Conservation (phyloP, 2,329 filamentous ascomycete species). For the Pseudohalonectria lignicola region DNA sequence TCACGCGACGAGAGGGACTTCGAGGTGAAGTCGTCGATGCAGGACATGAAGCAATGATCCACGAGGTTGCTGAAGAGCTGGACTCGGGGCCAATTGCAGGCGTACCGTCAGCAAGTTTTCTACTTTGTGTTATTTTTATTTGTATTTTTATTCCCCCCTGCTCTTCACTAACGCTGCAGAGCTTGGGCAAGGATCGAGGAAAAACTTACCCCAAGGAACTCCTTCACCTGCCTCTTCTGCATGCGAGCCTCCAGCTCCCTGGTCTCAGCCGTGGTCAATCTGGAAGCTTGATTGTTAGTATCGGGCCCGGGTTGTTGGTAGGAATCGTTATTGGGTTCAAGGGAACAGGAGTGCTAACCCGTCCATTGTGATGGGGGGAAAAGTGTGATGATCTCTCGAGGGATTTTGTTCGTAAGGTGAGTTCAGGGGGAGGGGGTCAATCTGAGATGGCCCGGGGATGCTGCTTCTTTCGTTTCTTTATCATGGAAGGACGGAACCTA, state of each 20-base stretch:
- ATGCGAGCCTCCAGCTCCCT: constrained; percentile 85
- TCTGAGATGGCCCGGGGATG: no score
- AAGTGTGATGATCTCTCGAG: no score
- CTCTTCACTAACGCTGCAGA: no score
- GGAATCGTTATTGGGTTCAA: not conserved
- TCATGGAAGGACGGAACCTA: no score
- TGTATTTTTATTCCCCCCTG: no score
- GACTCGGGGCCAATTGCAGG: not conserved
- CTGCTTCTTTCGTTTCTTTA: no score
- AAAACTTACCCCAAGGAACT: constrained; percentile 90
- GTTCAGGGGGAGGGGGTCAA: no score
- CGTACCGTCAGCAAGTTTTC: not conserved
- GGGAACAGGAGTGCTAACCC: not conserved
- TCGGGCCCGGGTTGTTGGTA: no score
- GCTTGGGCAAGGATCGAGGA: no score
- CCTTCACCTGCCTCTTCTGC: constrained; percentile 97
- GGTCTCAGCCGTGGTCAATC: not conserved
- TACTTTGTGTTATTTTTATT: not conserved
- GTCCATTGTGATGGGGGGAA: constrained; percentile 1
- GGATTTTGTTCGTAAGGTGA: no score
- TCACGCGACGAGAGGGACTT: constrained; percentile 85
- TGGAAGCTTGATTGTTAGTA: not conserved
- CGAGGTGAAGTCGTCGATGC: constrained; percentile 97
- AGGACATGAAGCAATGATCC: constrained; percentile 90
- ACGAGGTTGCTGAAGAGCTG: constrained; percentile 58